Conservation (phyloP, 2,329 filamentous ascomycete species). For the Paraphoma sp. region DNA sequence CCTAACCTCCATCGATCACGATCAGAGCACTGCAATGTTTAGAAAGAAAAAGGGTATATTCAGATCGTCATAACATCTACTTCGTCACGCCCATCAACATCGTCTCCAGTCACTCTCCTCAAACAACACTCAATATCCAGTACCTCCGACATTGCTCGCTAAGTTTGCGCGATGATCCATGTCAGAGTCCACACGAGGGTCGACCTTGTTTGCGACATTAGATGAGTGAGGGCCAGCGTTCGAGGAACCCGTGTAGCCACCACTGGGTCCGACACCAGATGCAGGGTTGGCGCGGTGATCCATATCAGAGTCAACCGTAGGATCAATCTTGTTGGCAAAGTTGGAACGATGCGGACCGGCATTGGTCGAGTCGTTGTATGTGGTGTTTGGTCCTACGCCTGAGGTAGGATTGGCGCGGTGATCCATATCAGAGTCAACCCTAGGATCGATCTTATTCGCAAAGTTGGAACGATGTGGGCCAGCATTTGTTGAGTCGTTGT, state of each 20-base stretch:
- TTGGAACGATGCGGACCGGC: conserved; percentile 11
- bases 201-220: conserved; percentile 21
- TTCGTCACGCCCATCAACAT: background rate
- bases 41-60: conserved; percentile 5
- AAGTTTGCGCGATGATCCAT: conserved; percentile 11
- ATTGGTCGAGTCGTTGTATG: conserved; percentile 20
- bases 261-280: conserved; percentile 13
- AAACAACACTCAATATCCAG: background rate
- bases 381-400: conserved; percentile 27
- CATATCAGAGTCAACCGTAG: conserved; percentile 27
- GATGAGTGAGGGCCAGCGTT: conserved; percentile 11
- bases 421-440: conserved; percentile 28
- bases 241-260: conserved; percentile 21
- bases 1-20: background rate
- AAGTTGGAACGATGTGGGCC: conserved; percentile 37
- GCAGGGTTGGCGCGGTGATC: conserved; percentile 10
- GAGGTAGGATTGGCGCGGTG: conserved; percentile 21
- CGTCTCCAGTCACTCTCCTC: background rate
- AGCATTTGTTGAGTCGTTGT: conserved; percentile 29
- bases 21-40: background rate
- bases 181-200: conserved; percentile 30
- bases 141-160: background rate
- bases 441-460: conserved; percentile 44
- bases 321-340: conserved; percentile 24
- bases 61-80: background rate